A percentile compares a stretch with the other conserved stretches of the same genome.
These are phyloP conservation scores for Emydomyces testavorans DNA, from an alignment of 2,329 filamentous ascomycete genomes.

Conservation along the genomic window DNA sequence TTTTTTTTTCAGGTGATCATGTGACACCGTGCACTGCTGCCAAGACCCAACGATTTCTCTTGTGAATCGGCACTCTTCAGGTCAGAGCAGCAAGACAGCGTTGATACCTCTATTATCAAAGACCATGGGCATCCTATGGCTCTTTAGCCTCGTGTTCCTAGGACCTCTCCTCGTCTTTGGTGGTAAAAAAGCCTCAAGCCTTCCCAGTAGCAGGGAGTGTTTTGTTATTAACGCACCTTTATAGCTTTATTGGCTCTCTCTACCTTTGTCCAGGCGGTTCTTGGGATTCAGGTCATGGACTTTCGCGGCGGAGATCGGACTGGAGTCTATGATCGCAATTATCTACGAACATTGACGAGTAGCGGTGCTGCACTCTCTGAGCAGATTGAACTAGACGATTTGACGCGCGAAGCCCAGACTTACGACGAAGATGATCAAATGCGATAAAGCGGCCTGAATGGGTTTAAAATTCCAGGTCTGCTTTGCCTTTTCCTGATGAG, in stretches of 20 bases:
- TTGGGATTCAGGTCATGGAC: conserved; percentile 40
- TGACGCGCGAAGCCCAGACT: conserved; percentile 38
- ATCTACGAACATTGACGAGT: conserved; percentile 46
- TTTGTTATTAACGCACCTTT: conserved; percentile 19
- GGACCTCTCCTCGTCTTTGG: conserved; percentile 5
- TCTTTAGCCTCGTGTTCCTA: conserved; percentile 6
- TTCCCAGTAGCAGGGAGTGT: not conserved
- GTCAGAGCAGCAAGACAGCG: not conserved
- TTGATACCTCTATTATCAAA: not conserved
- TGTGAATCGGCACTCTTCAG: not conserved
- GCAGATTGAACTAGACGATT: conserved; percentile 52
- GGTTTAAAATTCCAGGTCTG: conserved; percentile 59
- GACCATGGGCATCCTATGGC: conserved; percentile 8
- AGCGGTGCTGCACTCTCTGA: conserved; percentile 46
- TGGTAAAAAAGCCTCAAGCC: conserved; percentile 6
- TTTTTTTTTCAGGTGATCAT: too few species aligned
- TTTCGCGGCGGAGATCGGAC: conserved; percentile 34
- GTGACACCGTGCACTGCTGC: too few species aligned
- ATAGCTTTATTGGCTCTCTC: conserved; percentile 43
- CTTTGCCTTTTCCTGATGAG: conserved; percentile 19
- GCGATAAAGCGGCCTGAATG: conserved; percentile 1
- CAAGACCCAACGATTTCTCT: too few species aligned
- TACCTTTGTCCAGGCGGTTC: conserved; percentile 44
- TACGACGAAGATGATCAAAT: conserved; percentile 15
- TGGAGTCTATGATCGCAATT: conserved; percentile 44